Conservation (phyloP, 768 basidiomycete genomes). For the Leccinum variicolor region DNA sequence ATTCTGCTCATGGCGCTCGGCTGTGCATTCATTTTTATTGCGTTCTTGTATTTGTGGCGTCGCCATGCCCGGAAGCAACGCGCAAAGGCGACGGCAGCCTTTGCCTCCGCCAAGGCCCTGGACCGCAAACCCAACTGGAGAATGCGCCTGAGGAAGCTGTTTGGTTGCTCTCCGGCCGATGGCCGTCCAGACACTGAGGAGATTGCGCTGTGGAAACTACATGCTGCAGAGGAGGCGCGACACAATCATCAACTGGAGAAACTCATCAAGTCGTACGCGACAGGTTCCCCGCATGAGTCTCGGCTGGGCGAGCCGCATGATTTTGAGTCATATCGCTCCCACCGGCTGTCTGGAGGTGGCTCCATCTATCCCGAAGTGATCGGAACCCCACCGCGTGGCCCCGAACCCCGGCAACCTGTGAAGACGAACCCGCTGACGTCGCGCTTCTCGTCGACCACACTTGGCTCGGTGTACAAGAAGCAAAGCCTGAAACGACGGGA, state of each 20-base stretch:
- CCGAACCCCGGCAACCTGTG: slow-evolving; percentile 75
- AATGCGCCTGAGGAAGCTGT: slow-evolving; percentile 50
- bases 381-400: slow-evolving; percentile 53
- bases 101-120: slow-evolving; percentile 58
- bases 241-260: slow-evolving; percentile 50
- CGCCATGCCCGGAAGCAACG: slow-evolving; percentile 66
- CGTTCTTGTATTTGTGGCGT: slow-evolving; percentile 66
- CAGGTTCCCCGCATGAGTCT: slow-evolving; percentile 34
- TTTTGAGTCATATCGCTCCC: slow-evolving; percentile 25
- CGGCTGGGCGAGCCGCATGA: slow-evolving; percentile 22
- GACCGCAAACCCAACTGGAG: slow-evolving; percentile 52
- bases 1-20: slow-evolving; percentile 82
- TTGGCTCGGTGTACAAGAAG: slow-evolving; percentile 33
- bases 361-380: slow-evolving; percentile 72
- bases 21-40: slow-evolving; percentile 72
- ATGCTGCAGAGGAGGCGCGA: slow-evolving; percentile 48
- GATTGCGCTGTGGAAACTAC: slow-evolving; percentile 48
- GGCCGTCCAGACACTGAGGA: slow-evolving; percentile 38
- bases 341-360: slow-evolving; percentile 38
- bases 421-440: slow-evolving; percentile 43
- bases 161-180: slow-evolving; percentile 42
- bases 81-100: slow-evolving; percentile 60
- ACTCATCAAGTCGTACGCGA: slow-evolving; percentile 44
- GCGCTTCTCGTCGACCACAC: slow-evolving; percentile 48
- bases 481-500: slow-evolving; percentile 29